A percentile compares a stretch with the other conserved stretches of the same genome.
These are phyloP conservation scores for Termitomyces sp. DNA, from an alignment of 768 basidiomycete genomes.

Conservation along the genomic window DNA sequence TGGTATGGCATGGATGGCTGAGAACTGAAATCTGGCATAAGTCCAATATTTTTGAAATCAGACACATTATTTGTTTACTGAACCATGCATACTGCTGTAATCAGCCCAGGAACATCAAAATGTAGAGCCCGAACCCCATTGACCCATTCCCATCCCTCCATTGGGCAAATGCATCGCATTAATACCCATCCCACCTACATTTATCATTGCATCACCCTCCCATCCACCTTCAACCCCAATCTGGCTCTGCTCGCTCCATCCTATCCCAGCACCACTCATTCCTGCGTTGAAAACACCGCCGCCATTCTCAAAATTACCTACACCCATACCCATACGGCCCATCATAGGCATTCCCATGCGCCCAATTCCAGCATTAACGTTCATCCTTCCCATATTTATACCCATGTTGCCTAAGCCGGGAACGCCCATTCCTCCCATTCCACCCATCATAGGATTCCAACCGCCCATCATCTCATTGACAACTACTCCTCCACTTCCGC, in stretches of 20 bases:
- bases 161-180: constrained; percentile 26
- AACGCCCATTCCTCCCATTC: constrained; percentile 16
- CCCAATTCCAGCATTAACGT: constrained; percentile 20
- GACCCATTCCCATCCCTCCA: constrained; percentile 41
- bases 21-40: too few relatives aligned
- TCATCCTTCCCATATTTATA: constrained; percentile 24
- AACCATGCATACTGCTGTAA: too few relatives aligned
- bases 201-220: constrained; percentile 30
- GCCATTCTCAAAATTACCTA: constrained; percentile 16
- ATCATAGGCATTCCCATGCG: constrained; percentile 23
- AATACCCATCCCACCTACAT: constrained; percentile 38
- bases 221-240: constrained; percentile 26
- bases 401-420: constrained; percentile 24
- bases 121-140: constrained; percentile 17
- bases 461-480: constrained; percentile 30
- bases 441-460: constrained; percentile 31
- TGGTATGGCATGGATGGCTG: too few relatives aligned
- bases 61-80: too few relatives aligned
- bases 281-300: constrained; percentile 27
- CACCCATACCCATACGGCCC: constrained; percentile 21
- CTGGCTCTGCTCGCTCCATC: constrained; percentile 28
- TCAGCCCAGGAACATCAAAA: constrained; percentile 5
- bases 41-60: too few relatives aligned
- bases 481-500: constrained; percentile 8
- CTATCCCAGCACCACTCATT: constrained; percentile 28